Evolutionary conservation across 2,329 filamentous ascomycete genomes (phyloP).

Genomic region (Cucurbitaria berberidis): DNA sequence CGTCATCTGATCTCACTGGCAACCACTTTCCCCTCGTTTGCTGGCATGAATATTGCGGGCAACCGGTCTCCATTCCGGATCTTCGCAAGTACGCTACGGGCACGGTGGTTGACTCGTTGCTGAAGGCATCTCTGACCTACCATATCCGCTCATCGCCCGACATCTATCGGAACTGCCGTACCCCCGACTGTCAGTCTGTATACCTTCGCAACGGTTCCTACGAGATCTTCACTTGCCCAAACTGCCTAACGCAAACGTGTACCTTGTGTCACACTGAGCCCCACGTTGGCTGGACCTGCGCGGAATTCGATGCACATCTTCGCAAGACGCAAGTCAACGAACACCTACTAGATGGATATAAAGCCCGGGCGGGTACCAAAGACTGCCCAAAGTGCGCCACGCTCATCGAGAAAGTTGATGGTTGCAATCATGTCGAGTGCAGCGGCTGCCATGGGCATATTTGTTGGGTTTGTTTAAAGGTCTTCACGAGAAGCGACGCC

Average conservation of each 20-base stretch:
- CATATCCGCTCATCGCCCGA: constrained; percentile 16
- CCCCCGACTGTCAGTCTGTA: constrained; percentile 24
- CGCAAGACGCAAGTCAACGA: constrained; percentile 19
- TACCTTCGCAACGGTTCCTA: constrained; percentile 10
- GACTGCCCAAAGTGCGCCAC: constrained; percentile 43
- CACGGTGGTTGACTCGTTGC: constrained; percentile 6
- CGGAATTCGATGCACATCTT: constrained; percentile 12
- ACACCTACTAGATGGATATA: constrained; percentile 14
- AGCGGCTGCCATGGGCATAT: constrained; percentile 15
- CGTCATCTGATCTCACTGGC: constrained; percentile 6
- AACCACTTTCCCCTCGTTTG: constrained; percentile 11
- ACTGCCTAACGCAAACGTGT: constrained; percentile 24
- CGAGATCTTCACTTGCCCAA: constrained; percentile 23
- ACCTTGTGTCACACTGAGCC: constrained; percentile 21
- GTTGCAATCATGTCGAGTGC: constrained; percentile 58
- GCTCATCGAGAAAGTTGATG: constrained; percentile 52
- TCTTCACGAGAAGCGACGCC: constrained; percentile 7
- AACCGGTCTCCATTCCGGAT: constrained; percentile 8
- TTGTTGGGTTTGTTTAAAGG: constrained; percentile 24
- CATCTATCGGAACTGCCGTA: constrained; percentile 23
- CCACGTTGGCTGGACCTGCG: constrained; percentile 28
- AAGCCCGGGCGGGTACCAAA: constrained; percentile 20
- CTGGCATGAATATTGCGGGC: constrained; percentile 9
- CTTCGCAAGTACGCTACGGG: constrained; percentile 6
- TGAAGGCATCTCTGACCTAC: constrained; percentile 19